These are phyloP conservation scores for Yarrowia sp. DNA, from an alignment of 805 yeast genomes.

Conservation along the genomic window DNA sequence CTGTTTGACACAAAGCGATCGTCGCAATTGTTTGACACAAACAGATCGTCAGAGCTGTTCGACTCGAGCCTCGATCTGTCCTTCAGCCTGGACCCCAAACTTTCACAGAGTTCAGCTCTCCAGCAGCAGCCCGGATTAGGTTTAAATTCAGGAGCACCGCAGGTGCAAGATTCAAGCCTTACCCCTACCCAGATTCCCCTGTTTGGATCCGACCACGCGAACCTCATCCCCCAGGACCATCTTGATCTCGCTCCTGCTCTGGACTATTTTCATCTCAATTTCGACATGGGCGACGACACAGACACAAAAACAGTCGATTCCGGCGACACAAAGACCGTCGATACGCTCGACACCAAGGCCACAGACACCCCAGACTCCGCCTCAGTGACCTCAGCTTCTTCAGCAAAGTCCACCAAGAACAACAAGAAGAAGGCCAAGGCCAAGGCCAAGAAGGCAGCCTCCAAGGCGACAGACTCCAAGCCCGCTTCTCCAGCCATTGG, in stretches of 20 bases:
- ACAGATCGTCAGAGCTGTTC: not conserved
- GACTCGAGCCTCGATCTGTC: not conserved
- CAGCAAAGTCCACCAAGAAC: no score
- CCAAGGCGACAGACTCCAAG: not conserved
- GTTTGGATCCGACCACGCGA: conserved; percentile 9
- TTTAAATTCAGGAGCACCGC: conserved; percentile 20
- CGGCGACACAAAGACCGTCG: not conserved
- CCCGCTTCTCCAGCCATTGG: not conserved
- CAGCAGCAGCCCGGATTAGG: not conserved
- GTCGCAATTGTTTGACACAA: not conserved
- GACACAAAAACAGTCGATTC: conserved; percentile 8
- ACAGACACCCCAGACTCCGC: not conserved
- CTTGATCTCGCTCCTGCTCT: conserved; percentile 14
- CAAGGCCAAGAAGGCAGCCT: conserved; percentile 2
- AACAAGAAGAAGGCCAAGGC: not conserved
- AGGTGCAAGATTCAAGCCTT: not conserved
- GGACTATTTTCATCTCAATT: not conserved
- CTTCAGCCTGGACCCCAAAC: not conserved
- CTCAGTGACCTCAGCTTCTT: not conserved
- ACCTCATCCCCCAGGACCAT: not conserved
- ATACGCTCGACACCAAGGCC: not conserved
- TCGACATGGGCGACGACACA: not conserved
- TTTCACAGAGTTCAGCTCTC: no score
- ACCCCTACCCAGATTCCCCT: conserved; percentile 11
- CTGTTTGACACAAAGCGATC: not conserved